These are phyloP conservation scores for Termitomyces sp. DNA, from an alignment of 768 basidiomycete genomes.

Conservation along the genomic window DNA sequence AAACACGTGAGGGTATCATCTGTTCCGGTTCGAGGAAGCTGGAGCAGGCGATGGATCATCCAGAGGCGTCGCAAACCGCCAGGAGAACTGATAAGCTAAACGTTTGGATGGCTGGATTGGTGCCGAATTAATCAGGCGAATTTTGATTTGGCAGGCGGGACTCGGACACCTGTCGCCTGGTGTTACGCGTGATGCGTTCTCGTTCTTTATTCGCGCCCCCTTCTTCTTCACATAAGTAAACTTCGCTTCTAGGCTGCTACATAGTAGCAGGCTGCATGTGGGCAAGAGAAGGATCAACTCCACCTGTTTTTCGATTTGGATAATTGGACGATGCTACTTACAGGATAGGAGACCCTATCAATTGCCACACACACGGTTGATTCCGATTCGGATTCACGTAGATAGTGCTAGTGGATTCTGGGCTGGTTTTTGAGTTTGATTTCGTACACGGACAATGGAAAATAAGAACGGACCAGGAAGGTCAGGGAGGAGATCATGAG, in stretches of 20 bases:
- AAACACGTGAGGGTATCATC: neutral
- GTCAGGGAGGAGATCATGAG: neutral
- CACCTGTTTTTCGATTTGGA: neutral
- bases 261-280: neutral
- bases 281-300: neutral
- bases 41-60: neutral
- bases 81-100: neutral
- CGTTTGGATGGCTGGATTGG: neutral
- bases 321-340: neutral
- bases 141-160: slow-evolving; percentile 1
- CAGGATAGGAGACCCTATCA: neutral
- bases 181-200: neutral
- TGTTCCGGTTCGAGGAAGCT: neutral
- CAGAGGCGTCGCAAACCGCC: neutral
- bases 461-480: neutral
- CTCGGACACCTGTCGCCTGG: slow-evolving; percentile 1
- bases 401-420: neutral
- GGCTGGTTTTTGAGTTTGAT: neutral
- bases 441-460: neutral
- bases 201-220: neutral
- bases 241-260: neutral
- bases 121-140: neutral
- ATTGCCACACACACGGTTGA: neutral
- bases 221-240: neutral
- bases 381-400: neutral